Percentiles rank a stretch among this genome's conserved stretches.
Conservation (phyloP, 1,284 basidiomycete species). For the Cryptococcus sp. region DNA sequence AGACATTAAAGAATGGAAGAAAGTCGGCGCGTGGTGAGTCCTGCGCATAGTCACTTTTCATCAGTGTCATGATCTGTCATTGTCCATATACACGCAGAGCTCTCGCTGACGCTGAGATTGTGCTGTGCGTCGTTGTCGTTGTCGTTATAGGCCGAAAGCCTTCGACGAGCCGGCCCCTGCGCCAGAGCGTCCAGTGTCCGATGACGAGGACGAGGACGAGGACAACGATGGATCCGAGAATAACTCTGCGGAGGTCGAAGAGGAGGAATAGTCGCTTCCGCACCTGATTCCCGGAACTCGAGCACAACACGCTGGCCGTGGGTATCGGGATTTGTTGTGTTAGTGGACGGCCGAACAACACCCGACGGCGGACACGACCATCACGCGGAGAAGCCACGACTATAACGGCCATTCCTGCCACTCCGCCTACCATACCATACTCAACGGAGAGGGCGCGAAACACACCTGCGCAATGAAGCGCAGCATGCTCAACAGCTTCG, state of each 20-base stretch:
- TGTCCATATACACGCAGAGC: neutral
- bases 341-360: too few species aligned
- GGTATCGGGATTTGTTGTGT: too few species aligned
- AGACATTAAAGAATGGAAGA: slow-evolving; percentile 44
- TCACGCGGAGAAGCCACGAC: too few species aligned
- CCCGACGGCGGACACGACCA: too few species aligned
- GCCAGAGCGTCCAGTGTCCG: neutral
- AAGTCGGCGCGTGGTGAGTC: slow-evolving; percentile 44
- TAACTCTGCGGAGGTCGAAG: slow-evolving; percentile 7
- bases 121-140: too few species aligned
- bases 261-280: neutral
- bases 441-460: too few species aligned
- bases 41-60: neutral
- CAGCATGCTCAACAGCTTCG: too few species aligned
- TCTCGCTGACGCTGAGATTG: neutral
- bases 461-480: too few species aligned
- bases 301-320: neutral
- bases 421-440: too few species aligned
- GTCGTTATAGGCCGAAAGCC: slow-evolving; percentile 29
- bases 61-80: neutral
- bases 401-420: too few species aligned
- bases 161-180: slow-evolving; percentile 23
- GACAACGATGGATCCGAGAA: slow-evolving; percentile 8
- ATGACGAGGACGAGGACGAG: slow-evolving; percentile 5
- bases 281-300: neutral